Conservation (phyloP, 2,329 filamentous ascomycete genomes). For the Fusarium annulatum region DNA sequence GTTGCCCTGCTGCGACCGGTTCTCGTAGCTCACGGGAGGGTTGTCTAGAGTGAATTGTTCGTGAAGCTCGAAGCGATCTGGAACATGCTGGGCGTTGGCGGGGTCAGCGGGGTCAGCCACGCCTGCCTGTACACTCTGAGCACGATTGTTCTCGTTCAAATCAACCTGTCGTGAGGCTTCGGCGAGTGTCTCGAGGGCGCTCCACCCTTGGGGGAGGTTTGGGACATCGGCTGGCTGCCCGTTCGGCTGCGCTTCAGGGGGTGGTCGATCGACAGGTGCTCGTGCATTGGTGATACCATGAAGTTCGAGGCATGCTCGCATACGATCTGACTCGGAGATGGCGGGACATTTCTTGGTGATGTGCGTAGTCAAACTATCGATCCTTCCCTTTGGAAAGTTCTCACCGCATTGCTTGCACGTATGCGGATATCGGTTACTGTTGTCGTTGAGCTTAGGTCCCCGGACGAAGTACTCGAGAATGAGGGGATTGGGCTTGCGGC, state of each 20-base stretch:
- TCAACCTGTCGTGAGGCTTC: slow-evolving; percentile 88
- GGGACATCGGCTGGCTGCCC: slow-evolving; percentile 45
- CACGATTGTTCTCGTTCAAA: slow-evolving; percentile 69
- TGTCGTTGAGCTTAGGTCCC: slow-evolving; percentile 86
- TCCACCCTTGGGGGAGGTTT: slow-evolving; percentile 71
- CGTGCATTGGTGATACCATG: slow-evolving; percentile 72
- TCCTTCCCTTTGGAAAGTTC: slow-evolving; percentile 89
- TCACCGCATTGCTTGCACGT: slow-evolving; percentile 90
- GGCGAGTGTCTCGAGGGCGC: slow-evolving; percentile 85
- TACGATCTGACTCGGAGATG: slow-evolving; percentile 78
- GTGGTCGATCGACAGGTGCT: slow-evolving; percentile 48
- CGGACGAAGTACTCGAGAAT: slow-evolving; percentile 91
- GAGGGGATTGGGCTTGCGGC: slow-evolving; percentile 83
- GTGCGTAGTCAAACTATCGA: slow-evolving; percentile 84
- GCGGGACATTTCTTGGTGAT: slow-evolving; percentile 88
- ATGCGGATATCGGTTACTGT: slow-evolving; percentile 91
- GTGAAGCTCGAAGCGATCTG: slow-evolving; percentile 63
- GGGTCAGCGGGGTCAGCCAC: slow-evolving; percentile 44
- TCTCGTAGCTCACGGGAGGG: slow-evolving; percentile 62
- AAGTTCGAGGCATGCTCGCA: slow-evolving; percentile 78
- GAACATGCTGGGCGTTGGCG: slow-evolving; percentile 38
- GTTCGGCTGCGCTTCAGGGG: slow-evolving; percentile 43
- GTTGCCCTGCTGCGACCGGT: slow-evolving; percentile 40
- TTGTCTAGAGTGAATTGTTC: slow-evolving; percentile 70
- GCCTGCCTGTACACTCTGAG: slow-evolving; percentile 52